These are phyloP conservation scores for Tricharina praecox DNA, from an alignment of 495 filamentous ascomycete genomes.

Conservation along the genomic window DNA sequence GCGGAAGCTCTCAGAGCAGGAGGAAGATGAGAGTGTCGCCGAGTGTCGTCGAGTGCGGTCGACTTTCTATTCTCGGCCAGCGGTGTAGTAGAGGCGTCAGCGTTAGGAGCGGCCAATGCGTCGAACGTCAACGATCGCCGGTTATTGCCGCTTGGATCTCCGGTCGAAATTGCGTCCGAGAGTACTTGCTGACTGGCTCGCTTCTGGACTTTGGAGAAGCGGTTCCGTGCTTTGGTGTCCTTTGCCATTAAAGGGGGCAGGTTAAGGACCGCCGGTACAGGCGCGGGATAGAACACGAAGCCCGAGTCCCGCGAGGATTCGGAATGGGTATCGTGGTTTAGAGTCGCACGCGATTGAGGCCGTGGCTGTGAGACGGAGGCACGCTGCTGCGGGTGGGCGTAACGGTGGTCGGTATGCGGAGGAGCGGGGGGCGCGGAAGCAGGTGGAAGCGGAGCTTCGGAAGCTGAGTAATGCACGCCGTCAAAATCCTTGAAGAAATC, in stretches of 20 bases:
- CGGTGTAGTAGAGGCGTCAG: slow-evolving; percentile 16
- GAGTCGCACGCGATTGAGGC: slow-evolving; percentile 17
- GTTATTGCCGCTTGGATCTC: slow-evolving; percentile 8
- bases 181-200: slow-evolving; percentile 12
- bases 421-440: slow-evolving; percentile 17
- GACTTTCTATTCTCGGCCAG: too few species aligned
- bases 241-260: slow-evolving; percentile 46
- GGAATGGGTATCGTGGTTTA: slow-evolving; percentile 1
- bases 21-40: slow-evolving; percentile 37
- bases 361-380: slow-evolving; percentile 26
- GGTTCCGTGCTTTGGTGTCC: neutral
- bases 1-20: slow-evolving; percentile 78
- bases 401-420: slow-evolving; percentile 27
- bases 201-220: slow-evolving; percentile 4
- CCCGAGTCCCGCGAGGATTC: slow-evolving; percentile 26
- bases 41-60: slow-evolving; percentile 6
- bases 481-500: slow-evolving; percentile 80
- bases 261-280: slow-evolving; percentile 83
- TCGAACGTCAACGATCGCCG: slow-evolving; percentile 11
- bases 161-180: slow-evolving; percentile 20
- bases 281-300: slow-evolving; percentile 91
- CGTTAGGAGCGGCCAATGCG: neutral
- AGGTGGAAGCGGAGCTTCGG: slow-evolving; percentile 11
- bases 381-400: slow-evolving; percentile 17
- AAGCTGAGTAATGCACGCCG: slow-evolving; percentile 62